Conservation (phyloP, 2,329 filamentous ascomycete species). For the Diaporthe capsici region DNA sequence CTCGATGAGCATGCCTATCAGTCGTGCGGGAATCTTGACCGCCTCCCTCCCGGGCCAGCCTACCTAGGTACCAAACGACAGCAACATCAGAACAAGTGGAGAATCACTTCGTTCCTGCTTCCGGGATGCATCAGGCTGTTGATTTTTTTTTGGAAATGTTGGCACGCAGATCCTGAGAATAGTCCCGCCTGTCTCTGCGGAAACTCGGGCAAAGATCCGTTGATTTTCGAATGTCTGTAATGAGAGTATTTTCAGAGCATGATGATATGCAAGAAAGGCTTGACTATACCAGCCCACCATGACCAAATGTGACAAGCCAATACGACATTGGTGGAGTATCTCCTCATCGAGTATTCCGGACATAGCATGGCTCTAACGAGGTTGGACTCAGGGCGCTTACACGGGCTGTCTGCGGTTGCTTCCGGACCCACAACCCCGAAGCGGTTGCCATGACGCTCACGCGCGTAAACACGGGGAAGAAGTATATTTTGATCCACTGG, state of each 20-base stretch:
- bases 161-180: background rate
- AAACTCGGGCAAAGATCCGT: slow-evolving; percentile 23
- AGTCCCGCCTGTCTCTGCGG: background rate
- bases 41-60: background rate
- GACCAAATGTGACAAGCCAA: background rate
- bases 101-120: background rate
- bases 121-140: background rate
- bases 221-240: background rate
- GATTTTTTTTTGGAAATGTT: too few relatives aligned
- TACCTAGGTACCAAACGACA: background rate
- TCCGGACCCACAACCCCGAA: background rate
- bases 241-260: background rate
- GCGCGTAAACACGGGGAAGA: background rate
- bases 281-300: background rate
- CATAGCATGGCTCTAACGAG: background rate
- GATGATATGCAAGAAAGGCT: background rate
- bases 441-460: background rate
- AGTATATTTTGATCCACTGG: background rate
- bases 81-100: background rate
- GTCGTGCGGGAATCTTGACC: background rate
- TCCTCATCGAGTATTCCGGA: background rate
- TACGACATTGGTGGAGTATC: slow-evolving; percentile 30
- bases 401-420: background rate
- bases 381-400: slow-evolving; percentile 10
- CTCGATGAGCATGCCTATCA: background rate